Evolutionary conservation across 2,329 filamentous ascomycete species (phyloP).

Genomic region (Fusarium pininemorale): DNA sequence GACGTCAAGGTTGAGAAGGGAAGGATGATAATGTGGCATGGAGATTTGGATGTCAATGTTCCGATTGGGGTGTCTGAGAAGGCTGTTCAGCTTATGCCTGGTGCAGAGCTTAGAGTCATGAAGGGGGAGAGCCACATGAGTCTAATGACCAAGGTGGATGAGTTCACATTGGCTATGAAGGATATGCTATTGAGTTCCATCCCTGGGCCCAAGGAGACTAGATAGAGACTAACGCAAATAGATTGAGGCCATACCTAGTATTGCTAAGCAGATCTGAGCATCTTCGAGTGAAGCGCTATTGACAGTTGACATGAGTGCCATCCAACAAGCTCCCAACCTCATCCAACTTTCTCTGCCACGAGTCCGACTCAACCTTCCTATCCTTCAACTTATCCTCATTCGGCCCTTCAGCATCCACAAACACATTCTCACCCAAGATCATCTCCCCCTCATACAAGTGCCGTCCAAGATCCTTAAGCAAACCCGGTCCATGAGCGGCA

Average conservation of each 20-base stretch:
- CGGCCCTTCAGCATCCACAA: slow-evolving; percentile 35
- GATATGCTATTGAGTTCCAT: slow-evolving; percentile 5
- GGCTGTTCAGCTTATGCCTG: slow-evolving; percentile 2
- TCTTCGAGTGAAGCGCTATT: not conserved
- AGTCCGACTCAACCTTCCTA: slow-evolving; percentile 11
- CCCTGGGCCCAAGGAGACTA: too few relatives aligned
- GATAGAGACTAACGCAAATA: too few relatives aligned
- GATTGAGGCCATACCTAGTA: not conserved
- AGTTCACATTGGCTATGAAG: slow-evolving; percentile 4
- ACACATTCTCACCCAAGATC: slow-evolving; percentile 19
- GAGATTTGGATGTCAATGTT: slow-evolving; percentile 16
- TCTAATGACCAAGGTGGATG: not conserved
- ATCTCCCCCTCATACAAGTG: slow-evolving; percentile 13
- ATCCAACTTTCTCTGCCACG: slow-evolving; percentile 38
- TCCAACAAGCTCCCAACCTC: slow-evolving; percentile 35
- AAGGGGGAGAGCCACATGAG: slow-evolving; percentile 28
- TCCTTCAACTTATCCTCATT: slow-evolving; percentile 31
- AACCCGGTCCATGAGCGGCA: not conserved
- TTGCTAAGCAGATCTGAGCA: not conserved
- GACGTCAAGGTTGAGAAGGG: slow-evolving; percentile 17
- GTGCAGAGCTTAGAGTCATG: slow-evolving; percentile 7
- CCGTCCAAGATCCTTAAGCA: not conserved
- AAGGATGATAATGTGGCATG: slow-evolving; percentile 24
- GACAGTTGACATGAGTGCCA: slow-evolving; percentile 11
- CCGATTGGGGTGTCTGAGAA: slow-evolving; percentile 10